Conservation (phyloP, 2,329 filamentous ascomycete species). For the Aureobasidium leucospermi region DNA sequence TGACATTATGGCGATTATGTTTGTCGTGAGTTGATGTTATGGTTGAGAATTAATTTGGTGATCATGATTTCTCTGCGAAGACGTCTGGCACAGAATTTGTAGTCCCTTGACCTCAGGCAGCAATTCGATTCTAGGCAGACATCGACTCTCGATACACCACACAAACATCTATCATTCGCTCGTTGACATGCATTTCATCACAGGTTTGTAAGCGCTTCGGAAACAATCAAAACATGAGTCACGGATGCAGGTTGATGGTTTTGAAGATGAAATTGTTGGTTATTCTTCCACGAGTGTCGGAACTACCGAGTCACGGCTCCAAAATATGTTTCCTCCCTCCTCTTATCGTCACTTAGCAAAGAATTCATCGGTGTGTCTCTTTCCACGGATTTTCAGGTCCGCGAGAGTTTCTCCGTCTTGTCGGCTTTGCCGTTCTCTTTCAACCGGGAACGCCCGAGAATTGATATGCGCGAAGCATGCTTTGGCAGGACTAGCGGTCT, state of each 20-base stretch:
- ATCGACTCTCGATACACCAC: not conserved
- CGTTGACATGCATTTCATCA: not conserved
- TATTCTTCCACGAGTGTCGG: not conserved
- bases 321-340: not conserved
- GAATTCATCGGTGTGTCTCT: not conserved
- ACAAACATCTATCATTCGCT: not conserved
- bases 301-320: not conserved
- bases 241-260: not conserved
- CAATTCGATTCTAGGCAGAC: not conserved
- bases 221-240: not conserved
- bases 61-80: not conserved
- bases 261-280: not conserved
- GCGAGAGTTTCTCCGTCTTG: not conserved
- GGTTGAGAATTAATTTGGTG: not conserved
- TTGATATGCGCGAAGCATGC: not conserved
- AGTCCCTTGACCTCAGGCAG: slow-evolving; percentile 4
- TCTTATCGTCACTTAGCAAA: not conserved
- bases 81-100: slow-evolving; percentile 1
- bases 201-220: not conserved
- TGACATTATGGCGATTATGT: slow-evolving; percentile 37
- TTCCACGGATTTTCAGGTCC: not conserved
- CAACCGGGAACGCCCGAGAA: not conserved
- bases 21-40: not conserved
- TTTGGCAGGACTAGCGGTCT: not conserved
- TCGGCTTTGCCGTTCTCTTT: not conserved